A percentile compares a stretch with the other conserved stretches of the same genome.
Evolutionary conservation across 768 basidiomycete species (phyloP).

Genomic region (Phylloporus sp.): DNA sequence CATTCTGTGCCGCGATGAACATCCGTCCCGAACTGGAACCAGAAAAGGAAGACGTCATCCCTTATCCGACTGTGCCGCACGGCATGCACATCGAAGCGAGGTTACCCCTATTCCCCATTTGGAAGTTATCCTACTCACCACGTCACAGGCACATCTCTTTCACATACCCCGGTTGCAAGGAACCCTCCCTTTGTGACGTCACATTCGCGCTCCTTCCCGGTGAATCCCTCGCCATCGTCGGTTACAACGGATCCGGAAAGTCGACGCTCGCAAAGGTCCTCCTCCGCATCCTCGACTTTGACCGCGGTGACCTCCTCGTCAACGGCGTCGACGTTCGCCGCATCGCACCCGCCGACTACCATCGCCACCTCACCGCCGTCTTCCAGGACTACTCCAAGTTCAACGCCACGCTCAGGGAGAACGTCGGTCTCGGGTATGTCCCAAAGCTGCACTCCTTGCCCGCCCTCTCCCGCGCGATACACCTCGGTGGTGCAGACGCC

Average conservation of each 20-base stretch:
- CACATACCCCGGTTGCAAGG: constrained; percentile 72
- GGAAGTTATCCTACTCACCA: constrained; percentile 6
- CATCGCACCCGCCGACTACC: constrained; percentile 66
- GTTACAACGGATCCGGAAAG: constrained; percentile 84
- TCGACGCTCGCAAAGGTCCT: constrained; percentile 83
- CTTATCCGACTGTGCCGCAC: constrained; percentile 43
- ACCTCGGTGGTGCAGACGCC: constrained; percentile 64
- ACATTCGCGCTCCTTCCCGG: constrained; percentile 69
- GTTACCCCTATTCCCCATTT: constrained; percentile 36
- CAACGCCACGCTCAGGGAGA: constrained; percentile 72
- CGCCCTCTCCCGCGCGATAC: constrained; percentile 62
- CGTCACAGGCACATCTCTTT: constrained; percentile 57
- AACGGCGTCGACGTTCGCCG: constrained; percentile 68
- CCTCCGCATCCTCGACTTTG: constrained; percentile 74
- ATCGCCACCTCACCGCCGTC: constrained; percentile 71
- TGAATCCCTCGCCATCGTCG: constrained; percentile 81
- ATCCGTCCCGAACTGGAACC: constrained; percentile 69
- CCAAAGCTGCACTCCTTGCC: constrained; percentile 53
- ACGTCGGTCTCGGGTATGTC: constrained; percentile 81
- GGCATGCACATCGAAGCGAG: constrained; percentile 72
- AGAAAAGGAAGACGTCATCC: constrained; percentile 44
- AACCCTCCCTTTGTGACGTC: constrained; percentile 66
- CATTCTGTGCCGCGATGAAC: constrained; percentile 75
- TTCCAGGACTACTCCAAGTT: constrained; percentile 87
- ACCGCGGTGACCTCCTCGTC: constrained; percentile 61